Evolutionary conservation across 2,329 filamentous ascomycete genomes (phyloP).

Genomic region (Penicillium corylophilum): DNA sequence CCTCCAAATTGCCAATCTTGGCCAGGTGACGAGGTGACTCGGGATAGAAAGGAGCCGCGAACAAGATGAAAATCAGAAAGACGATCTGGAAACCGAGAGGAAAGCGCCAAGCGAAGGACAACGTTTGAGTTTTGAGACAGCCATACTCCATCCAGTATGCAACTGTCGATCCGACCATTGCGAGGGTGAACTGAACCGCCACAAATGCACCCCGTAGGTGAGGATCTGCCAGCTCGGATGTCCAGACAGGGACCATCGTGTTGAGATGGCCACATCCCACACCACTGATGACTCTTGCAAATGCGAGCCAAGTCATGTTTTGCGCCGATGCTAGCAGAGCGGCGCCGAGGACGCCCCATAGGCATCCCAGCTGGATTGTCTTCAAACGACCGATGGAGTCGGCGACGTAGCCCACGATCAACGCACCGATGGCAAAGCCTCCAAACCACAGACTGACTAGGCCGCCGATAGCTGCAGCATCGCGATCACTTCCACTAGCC

Average conservation of each 20-base stretch:
- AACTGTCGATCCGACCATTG: constrained; percentile 14
- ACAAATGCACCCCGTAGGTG: constrained; percentile 27
- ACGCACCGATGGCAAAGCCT: constrained; percentile 24
- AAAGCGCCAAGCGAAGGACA: constrained; percentile 57
- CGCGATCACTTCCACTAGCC: constrained; percentile 17
- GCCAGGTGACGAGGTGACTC: constrained; percentile 44
- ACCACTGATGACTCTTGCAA: constrained; percentile 25
- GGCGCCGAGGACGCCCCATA: constrained; percentile 27
- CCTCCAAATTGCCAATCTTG: constrained; percentile 21
- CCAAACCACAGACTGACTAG: constrained; percentile 30
- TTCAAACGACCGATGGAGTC: constrained; percentile 28
- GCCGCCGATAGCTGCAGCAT: constrained; percentile 26
- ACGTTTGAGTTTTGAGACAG: constrained; percentile 23
- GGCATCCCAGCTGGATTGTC: constrained; percentile 25
- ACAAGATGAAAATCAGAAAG: constrained; percentile 59
- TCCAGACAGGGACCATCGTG: constrained; percentile 28
- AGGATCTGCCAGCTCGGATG: constrained; percentile 27
- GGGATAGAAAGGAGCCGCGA: constrained; percentile 47
- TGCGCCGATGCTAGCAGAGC: constrained; percentile 22
- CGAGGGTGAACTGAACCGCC: constrained; percentile 25
- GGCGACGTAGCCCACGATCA: constrained; percentile 25
- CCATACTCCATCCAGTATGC: constrained; percentile 33
- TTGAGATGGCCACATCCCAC: constrained; percentile 31
- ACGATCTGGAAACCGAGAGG: constrained; percentile 59
- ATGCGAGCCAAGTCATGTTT: constrained; percentile 26